phyloP scores from a whole-genome alignment of 1,284 basidiomycete species.

The Moesziomyces aphidis region DNA sequence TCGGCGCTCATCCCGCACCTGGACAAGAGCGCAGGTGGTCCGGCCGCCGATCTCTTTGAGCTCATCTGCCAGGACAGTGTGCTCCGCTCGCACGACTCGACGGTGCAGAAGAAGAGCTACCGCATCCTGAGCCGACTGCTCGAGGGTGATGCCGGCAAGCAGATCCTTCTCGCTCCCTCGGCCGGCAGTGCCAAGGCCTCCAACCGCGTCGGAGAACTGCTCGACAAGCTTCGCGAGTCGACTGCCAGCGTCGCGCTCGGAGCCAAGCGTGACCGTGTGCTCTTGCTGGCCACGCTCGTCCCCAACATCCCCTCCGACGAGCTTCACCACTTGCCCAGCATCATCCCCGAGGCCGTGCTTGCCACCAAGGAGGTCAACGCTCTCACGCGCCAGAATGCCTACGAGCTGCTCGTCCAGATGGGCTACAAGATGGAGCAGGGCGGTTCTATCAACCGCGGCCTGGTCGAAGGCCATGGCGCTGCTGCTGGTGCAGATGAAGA shows the following conservation, averaged over 20 bases:
- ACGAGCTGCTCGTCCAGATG: slow-evolving; percentile 90
- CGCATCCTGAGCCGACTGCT: slow-evolving; percentile 79
- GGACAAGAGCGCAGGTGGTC: slow-evolving; percentile 30
- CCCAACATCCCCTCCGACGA: slow-evolving; percentile 77
- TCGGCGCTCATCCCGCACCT: slow-evolving; percentile 80
- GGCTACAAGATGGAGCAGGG: slow-evolving; percentile 90
- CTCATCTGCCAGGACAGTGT: slow-evolving; percentile 70
- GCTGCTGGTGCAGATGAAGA: slow-evolving; percentile 22
- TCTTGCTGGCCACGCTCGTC: slow-evolving; percentile 80
- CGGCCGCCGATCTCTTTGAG: slow-evolving; percentile 69
- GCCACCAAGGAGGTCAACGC: slow-evolving; percentile 98
- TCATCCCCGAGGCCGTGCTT: slow-evolving; percentile 95
- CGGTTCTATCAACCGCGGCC: slow-evolving; percentile 81
- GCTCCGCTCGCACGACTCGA: slow-evolving; percentile 76
- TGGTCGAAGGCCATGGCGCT: slow-evolving; percentile 75
- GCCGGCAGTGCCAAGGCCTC: slow-evolving; percentile 2
- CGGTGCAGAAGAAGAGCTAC: slow-evolving; percentile 95
- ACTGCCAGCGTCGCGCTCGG: slow-evolving; percentile 77
- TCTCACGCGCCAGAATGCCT: slow-evolving; percentile 87
- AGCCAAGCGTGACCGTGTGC: slow-evolving; percentile 86
- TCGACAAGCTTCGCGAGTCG: slow-evolving; percentile 54
- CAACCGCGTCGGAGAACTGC: slow-evolving; percentile 48
- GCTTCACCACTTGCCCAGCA: slow-evolving; percentile 84
- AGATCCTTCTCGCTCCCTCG: slow-evolving; percentile 27
- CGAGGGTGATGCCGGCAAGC: slow-evolving; percentile 49